Evolutionary conservation across 1,284 basidiomycete species (phyloP).

Genomic region (Grifola frondosa): DNA sequence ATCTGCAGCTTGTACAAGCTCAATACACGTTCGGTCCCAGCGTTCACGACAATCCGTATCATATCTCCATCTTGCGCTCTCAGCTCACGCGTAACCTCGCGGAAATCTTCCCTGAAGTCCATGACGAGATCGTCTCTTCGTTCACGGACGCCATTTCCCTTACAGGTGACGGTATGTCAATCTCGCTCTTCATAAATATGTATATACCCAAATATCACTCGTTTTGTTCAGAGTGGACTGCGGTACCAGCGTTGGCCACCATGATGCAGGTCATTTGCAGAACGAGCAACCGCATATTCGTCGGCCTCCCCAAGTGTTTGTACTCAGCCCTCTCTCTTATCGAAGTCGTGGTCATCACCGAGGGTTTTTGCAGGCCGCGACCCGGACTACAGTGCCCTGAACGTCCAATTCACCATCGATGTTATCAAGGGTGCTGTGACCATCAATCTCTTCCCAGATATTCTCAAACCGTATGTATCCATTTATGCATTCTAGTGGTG

Average conservation of each 20-base stretch:
- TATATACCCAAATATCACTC: not conserved
- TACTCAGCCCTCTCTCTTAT: not conserved
- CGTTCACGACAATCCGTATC: slow-evolving; percentile 24
- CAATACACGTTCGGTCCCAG: slow-evolving; percentile 26
- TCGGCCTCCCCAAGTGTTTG: slow-evolving; percentile 17
- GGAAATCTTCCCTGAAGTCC: slow-evolving; percentile 22
- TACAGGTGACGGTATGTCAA: too few species aligned
- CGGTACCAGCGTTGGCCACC: not conserved
- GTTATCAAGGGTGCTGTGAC: slow-evolving; percentile 7
- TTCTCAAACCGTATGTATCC: slow-evolving; percentile 19
- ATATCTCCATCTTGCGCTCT: slow-evolving; percentile 25
- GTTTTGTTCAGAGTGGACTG: slow-evolving; percentile 5
- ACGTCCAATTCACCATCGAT: slow-evolving; percentile 11
- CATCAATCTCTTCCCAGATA: slow-evolving; percentile 12
- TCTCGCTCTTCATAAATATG: too few species aligned
- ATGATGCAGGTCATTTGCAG: slow-evolving; percentile 10
- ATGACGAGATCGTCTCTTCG: slow-evolving; percentile 27
- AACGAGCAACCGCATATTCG: slow-evolving; percentile 17
- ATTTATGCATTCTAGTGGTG: slow-evolving; percentile 1
- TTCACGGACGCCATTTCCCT: slow-evolving; percentile 22
- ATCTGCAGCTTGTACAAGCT: slow-evolving; percentile 7
- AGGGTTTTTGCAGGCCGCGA: slow-evolving; percentile 10
- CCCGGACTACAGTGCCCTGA: slow-evolving; percentile 13
- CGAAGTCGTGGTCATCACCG: not conserved
- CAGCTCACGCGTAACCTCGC: slow-evolving; percentile 26